Conservation (phyloP, 176 grass and related monocot genomes). For the Oryza punctata region DNA sequence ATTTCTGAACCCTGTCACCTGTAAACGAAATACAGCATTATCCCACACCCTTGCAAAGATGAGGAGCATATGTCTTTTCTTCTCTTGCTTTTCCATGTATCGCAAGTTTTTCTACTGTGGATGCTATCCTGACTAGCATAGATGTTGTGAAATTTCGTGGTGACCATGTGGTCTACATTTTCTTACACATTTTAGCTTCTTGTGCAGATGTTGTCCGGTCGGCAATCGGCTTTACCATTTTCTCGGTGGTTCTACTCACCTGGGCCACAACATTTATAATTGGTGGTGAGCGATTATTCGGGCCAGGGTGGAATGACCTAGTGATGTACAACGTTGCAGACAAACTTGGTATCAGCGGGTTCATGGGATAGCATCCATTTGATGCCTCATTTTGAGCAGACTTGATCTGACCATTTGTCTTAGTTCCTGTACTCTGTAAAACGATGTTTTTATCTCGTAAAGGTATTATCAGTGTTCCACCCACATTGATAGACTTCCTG, state of each 20-base stretch:
- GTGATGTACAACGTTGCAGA: slow-evolving; percentile 94
- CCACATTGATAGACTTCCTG: not conserved
- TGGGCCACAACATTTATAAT: slow-evolving; percentile 79
- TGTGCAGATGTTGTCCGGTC: slow-evolving; percentile 84
- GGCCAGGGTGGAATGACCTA: slow-evolving; percentile 77
- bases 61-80: not conserved
- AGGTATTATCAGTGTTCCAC: not conserved
- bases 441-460: not conserved
- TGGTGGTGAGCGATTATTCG: slow-evolving; percentile 75
- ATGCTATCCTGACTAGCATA: not conserved
- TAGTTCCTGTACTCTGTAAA: not conserved
- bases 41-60: not conserved
- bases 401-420: not conserved
- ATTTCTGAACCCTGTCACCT: not conserved
- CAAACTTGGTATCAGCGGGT: slow-evolving; percentile 67
- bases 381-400: not conserved
- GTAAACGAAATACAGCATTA: not conserved
- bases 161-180: not conserved
- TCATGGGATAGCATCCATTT: slow-evolving; percentile 49
- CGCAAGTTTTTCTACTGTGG: not conserved
- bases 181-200: not conserved
- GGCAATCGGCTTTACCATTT: slow-evolving; percentile 61
- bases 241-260: slow-evolving; percentile 61
- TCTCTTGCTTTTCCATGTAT: not conserved
- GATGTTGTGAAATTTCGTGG: not conserved